Percentiles rank a stretch among this genome's conserved stretches.
Evolutionary conservation across 192 early-diverging fungal species (phyloP).

Genomic region (Oehlia diaphana): DNA sequence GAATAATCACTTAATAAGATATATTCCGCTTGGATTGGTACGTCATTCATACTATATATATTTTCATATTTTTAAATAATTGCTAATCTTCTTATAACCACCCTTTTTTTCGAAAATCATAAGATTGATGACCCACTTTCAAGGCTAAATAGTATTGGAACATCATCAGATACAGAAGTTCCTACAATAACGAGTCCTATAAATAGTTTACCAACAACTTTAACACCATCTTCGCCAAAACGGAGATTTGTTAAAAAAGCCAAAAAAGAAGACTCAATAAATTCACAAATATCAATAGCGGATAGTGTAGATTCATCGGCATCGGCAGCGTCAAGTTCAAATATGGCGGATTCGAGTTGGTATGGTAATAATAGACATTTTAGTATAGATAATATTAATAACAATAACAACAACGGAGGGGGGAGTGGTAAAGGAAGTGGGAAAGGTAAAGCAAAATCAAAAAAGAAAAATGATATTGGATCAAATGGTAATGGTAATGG

Average conservation of each 20-base stretch:
- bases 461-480: background rate
- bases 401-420: background rate
- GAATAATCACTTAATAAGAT: background rate
- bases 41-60: background rate
- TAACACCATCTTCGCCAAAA: background rate
- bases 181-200: background rate
- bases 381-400: background rate
- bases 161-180: background rate
- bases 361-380: background rate
- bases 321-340: conserved; percentile 10
- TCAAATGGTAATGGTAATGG: background rate
- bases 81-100: background rate
- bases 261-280: conserved; percentile 22
- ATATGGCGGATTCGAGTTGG: background rate
- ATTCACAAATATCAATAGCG: background rate
- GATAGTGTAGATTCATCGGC: conserved; percentile 23
- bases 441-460: conserved; percentile 11
- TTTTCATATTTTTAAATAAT: background rate
- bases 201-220: background rate
- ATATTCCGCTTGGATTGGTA: conserved; percentile 18
- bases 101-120: background rate
- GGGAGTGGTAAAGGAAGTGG: conserved; percentile 4
- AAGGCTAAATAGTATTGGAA: background rate
- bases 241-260: background rate
- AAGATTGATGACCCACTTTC: background rate